Base-by-base conservation (phyloP, 202 grass and related monocot genomes). In the Schoenoplectus triqueter region DNA sequence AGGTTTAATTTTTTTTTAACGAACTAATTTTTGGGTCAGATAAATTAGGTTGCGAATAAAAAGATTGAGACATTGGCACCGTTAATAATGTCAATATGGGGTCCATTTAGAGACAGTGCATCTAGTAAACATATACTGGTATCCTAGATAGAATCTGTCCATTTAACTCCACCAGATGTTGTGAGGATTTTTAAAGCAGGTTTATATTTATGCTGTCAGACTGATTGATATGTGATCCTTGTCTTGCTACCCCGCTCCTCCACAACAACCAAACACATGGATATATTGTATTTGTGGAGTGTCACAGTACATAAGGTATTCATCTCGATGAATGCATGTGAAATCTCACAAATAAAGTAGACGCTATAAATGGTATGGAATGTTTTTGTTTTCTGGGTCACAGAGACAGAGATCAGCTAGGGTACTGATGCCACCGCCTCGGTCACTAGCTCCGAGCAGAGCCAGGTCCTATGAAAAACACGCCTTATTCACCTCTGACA, bases 341-440 rank as follows among this genome's bases (percentile, higher is more conserved):
- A 18, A 44, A 61, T 10, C 10, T 61, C 2, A 59, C 75, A 62
- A 62, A 22, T 62, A 14, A 45, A 61, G 45, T 62, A 39, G 62
- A 61, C 5, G 2, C 31, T 46, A 78, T 40, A 77, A 55, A n/a
- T 57, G 7, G 7, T 78, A 8, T 60, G 39, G 13, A 22, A 2
- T 60, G 6, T n/a, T 61, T 62, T 60, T 5, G 2, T 61, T 59
- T 11, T 79, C 57, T 45, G 39, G 56, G 75, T 79, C 86, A 75
- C 89, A 99, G 97, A 90, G 89, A 21, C 92, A 92, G 80, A 90
- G 54, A 87, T 94, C 90, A 90, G 97, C 90, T 84, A 88, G 93
- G 85, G 90, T 90, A 85, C 92, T 99, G 87, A 99, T 99, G 93
- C 97, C 97, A 22, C 97, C 97, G 9, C 97, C 97, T 90, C 87